Evolutionary conservation across 1,139 yeast species (phyloP).

Genomic region (Wickerhamiella pararugosa): DNA sequence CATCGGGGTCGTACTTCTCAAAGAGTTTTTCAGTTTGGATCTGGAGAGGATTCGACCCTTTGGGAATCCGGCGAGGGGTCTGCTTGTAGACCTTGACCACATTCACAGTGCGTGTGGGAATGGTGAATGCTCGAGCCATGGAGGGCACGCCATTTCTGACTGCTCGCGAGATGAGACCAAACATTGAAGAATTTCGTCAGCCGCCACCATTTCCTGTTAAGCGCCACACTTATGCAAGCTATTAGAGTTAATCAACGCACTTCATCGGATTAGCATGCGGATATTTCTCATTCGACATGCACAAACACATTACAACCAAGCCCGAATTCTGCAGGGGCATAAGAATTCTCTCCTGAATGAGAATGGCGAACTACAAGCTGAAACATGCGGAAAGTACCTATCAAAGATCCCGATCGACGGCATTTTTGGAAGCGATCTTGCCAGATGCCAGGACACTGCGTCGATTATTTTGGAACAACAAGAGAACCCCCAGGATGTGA

Average conservation of each 20-base stretch:
- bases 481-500: slow-evolving; percentile 5
- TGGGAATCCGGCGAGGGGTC: slow-evolving; percentile 22
- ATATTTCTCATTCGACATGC: neutral
- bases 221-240: neutral
- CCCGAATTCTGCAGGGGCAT: slow-evolving; percentile 1
- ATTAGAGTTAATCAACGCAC: neutral
- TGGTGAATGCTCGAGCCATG: slow-evolving; percentile 11
- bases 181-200: neutral
- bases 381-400: neutral
- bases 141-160: neutral
- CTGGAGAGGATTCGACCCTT: slow-evolving; percentile 36
- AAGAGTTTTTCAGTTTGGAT: slow-evolving; percentile 37
- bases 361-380: neutral
- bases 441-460: slow-evolving; percentile 17
- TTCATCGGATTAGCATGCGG: neutral
- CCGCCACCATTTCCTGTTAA: neutral
- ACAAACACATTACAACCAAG: slow-evolving; percentile 1
- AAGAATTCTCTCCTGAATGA: neutral
- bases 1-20: slow-evolving; percentile 53
- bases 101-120: slow-evolving; percentile 16
- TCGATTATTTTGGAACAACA: slow-evolving; percentile 12
- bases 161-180: too few relatives aligned
- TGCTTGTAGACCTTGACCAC: slow-evolving; percentile 23
- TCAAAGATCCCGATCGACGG: slow-evolving; percentile 12
- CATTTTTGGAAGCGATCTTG: slow-evolving; percentile 19